These are phyloP conservation scores for Solanum habrochaites DNA, from an alignment of 257 asterid genomes.

Conservation along the genomic window DNA sequence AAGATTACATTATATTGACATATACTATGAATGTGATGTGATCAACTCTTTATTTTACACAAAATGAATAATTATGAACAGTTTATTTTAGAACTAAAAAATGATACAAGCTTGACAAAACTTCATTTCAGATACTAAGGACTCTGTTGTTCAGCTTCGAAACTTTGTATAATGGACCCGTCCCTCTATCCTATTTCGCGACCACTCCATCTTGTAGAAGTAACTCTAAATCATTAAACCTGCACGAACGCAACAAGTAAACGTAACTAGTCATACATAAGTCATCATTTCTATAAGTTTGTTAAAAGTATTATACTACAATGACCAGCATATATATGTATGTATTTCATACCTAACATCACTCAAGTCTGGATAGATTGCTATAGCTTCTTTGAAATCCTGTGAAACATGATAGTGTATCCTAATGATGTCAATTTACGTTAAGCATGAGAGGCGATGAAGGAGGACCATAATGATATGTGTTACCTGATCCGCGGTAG, in stretches of 20 bases:
- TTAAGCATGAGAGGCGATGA: not conserved
- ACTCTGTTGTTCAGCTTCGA: not conserved
- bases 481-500: constrained; percentile 79
- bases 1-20: not conserved
- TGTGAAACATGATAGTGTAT: not conserved
- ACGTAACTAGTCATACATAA: not conserved
- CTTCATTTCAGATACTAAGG: not conserved
- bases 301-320: not conserved
- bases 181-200: constrained; percentile 12
- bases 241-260: constrained; percentile 13
- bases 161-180: not conserved
- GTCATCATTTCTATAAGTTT: not conserved
- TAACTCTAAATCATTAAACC: constrained; percentile 64
- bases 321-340: not conserved
- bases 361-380: constrained; percentile 70
- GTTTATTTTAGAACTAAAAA: not conserved
- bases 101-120: not conserved
- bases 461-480: not conserved
- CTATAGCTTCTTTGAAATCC: constrained; percentile 85
- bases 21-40: not conserved
- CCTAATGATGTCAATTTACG: not conserved
- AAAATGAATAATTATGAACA: not conserved
- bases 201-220: constrained; percentile 41
- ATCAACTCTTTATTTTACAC: not conserved
- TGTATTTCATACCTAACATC: constrained; percentile 42